These are phyloP conservation scores for Conidiobolus incongruus DNA, from an alignment of 371 early-diverging fungal species.

Conservation along the genomic window DNA sequence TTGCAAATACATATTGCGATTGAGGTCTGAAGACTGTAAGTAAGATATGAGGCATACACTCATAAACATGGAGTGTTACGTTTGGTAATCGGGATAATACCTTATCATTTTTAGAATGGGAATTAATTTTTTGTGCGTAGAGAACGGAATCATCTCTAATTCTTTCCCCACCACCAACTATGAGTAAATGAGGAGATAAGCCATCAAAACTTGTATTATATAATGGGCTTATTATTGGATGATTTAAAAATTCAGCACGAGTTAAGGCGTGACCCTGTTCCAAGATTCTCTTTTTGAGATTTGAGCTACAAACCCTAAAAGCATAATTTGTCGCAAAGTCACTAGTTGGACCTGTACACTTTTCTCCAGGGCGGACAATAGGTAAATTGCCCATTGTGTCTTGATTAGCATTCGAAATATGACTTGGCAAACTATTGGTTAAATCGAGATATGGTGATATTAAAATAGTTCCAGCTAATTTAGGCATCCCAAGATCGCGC, in stretches of 20 bases:
- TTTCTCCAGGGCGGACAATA: slow-evolving; percentile 7
- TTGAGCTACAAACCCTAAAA: slow-evolving; percentile 1
- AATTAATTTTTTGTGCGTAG: no score
- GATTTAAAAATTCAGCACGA: slow-evolving; percentile 15
- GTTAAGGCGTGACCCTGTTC: slow-evolving; percentile 25
- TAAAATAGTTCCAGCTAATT: background rate
- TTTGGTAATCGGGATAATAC: no score
- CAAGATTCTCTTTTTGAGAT: background rate
- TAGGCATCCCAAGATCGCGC: background rate
- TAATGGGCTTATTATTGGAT: slow-evolving; percentile 14
- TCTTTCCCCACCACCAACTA: no score
- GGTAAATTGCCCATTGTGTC: slow-evolving; percentile 5
- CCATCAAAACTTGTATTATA: slow-evolving; percentile 12
- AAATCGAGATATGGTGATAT: slow-evolving; percentile 15
- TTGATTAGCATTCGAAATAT: slow-evolving; percentile 4
- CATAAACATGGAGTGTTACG: no score
- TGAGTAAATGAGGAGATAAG: slow-evolving; percentile 15
- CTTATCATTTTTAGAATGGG: no score
- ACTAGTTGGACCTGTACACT: slow-evolving; percentile 7
- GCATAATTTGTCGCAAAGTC: no score
- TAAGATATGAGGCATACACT: no score
- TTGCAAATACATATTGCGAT: no score
- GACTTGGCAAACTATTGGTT: slow-evolving; percentile 11
- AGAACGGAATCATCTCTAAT: no score
- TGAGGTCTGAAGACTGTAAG: no score